These are phyloP conservation scores for Microcos paniculata DNA, from an alignment of 345 rosid species.

Conservation along the genomic window DNA sequence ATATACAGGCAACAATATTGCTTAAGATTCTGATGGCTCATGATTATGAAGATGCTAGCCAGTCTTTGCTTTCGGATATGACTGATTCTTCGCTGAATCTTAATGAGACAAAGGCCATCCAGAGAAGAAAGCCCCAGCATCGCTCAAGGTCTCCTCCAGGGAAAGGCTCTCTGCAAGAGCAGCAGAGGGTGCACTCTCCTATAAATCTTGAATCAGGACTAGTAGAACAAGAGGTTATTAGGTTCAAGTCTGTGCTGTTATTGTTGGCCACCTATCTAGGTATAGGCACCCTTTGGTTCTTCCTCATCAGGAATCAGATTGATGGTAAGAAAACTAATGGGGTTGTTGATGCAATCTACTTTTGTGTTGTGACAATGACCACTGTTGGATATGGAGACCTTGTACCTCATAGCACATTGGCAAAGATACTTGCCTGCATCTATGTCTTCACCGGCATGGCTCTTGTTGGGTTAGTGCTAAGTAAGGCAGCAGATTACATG, in stretches of 20 bases:
- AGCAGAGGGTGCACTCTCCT: slow-evolving; percentile 12
- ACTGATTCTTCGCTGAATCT: slow-evolving; percentile 13
- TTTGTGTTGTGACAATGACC: slow-evolving; percentile 54
- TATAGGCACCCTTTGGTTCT: slow-evolving; percentile 42
- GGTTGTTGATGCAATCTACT: slow-evolving; percentile 52
- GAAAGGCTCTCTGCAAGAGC: neutral
- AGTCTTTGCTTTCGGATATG: slow-evolving; percentile 32
- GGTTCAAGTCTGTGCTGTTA: slow-evolving; percentile 26
- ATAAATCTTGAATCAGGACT: slow-evolving; percentile 21
- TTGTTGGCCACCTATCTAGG: slow-evolving; percentile 35
- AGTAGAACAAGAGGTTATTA: slow-evolving; percentile 15
- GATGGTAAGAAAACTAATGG: slow-evolving; percentile 50
- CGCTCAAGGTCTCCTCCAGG: neutral
- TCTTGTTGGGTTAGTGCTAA: slow-evolving; percentile 41
- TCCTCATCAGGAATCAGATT: slow-evolving; percentile 41
- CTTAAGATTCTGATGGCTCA: slow-evolving; percentile 29
- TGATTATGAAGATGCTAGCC: slow-evolving; percentile 31
- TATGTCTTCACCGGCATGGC: slow-evolving; percentile 54
- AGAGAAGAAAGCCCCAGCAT: slow-evolving; percentile 26
- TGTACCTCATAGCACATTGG: slow-evolving; percentile 37
- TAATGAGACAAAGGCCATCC: slow-evolving; percentile 23
- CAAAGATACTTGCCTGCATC: slow-evolving; percentile 42
- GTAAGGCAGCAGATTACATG: slow-evolving; percentile 56
- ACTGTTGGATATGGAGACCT: slow-evolving; percentile 65
- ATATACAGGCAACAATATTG: neutral